These are phyloP conservation scores for Dysphania ambrosioides DNA, from an alignment of 148 eudicot species.

Conservation along the genomic window DNA sequence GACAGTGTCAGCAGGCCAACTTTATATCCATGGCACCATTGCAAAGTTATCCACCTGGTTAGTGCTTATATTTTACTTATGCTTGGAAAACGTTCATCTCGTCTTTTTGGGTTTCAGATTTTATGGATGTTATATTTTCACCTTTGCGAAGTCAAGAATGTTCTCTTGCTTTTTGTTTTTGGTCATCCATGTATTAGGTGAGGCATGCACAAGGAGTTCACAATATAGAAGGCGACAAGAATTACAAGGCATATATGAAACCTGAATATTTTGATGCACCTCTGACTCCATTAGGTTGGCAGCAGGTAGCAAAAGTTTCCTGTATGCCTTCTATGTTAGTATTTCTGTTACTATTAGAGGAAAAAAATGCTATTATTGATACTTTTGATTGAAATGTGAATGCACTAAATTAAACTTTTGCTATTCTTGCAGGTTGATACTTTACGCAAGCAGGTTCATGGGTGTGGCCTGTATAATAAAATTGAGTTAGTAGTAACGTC, in stretches of 20 bases:
- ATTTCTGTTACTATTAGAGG: neutral
- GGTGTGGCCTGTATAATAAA: slow-evolving; percentile 63
- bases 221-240: slow-evolving; percentile 89
- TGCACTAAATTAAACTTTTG: slow-evolving; percentile 2
- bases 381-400: neutral
- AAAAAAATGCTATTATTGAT: neutral
- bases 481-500: slow-evolving; percentile 84
- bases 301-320: slow-evolving; percentile 58
- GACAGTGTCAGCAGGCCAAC: slow-evolving; percentile 45
- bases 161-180: slow-evolving; percentile 30
- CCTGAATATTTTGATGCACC: slow-evolving; percentile 93
- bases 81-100: slow-evolving; percentile 21
- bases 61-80: slow-evolving; percentile 32
- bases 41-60: slow-evolving; percentile 92
- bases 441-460: slow-evolving; percentile 74
- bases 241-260: slow-evolving; percentile 75
- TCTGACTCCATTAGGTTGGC: slow-evolving; percentile 88
- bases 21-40: slow-evolving; percentile 75
- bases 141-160: slow-evolving; percentile 25
- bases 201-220: slow-evolving; percentile 98
- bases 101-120: slow-evolving; percentile 17
- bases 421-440: slow-evolving; percentile 66
- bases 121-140: slow-evolving; percentile 21
- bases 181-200: slow-evolving; percentile 52
- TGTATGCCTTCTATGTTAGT: neutral